phyloP scores from a whole-genome alignment of 352 stramenopile genomes.

The Albugo laibachii region DNA sequence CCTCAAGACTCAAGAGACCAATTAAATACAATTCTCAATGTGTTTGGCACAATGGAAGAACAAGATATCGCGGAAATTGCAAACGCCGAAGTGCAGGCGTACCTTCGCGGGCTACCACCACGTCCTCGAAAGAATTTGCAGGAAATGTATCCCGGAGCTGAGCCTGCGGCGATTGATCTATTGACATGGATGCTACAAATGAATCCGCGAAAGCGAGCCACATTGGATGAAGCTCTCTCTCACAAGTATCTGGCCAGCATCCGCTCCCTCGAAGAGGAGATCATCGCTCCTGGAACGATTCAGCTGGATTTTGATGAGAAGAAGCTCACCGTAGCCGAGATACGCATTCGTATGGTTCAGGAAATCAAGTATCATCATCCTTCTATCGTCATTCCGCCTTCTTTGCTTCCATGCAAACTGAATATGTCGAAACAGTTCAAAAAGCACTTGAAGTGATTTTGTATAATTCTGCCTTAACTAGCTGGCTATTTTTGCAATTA shows the following conservation, averaged over 20 bases:
- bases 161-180: constrained; percentile 62
- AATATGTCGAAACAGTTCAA: too few species aligned
- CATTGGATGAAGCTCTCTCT: constrained; percentile 53
- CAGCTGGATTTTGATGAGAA: constrained; percentile 75
- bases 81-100: constrained; percentile 65
- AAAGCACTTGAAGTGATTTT: too few species aligned
- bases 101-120: constrained; percentile 48
- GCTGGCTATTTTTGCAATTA: too few species aligned
- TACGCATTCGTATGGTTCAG: constrained; percentile 57
- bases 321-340: constrained; percentile 61
- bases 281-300: constrained; percentile 63
- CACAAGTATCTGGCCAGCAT: constrained; percentile 77
- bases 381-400: too few species aligned
- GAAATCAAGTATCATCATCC: constrained; percentile 71
- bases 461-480: too few species aligned
- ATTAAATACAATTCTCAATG: constrained; percentile 74
- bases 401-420: too few species aligned
- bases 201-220: constrained; percentile 65
- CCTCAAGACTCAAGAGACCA: constrained; percentile 73
- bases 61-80: constrained; percentile 73
- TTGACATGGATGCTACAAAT: constrained; percentile 73
- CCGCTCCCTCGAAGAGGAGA: constrained; percentile 67
- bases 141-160: constrained; percentile 67
- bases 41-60: constrained; percentile 71
- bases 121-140: constrained; percentile 50